Percentiles rank a stretch among this genome's conserved stretches.
Evolutionary conservation across 2,329 filamentous ascomycete genomes (phyloP).

Genomic region (Neocucurbitaria cava): DNA sequence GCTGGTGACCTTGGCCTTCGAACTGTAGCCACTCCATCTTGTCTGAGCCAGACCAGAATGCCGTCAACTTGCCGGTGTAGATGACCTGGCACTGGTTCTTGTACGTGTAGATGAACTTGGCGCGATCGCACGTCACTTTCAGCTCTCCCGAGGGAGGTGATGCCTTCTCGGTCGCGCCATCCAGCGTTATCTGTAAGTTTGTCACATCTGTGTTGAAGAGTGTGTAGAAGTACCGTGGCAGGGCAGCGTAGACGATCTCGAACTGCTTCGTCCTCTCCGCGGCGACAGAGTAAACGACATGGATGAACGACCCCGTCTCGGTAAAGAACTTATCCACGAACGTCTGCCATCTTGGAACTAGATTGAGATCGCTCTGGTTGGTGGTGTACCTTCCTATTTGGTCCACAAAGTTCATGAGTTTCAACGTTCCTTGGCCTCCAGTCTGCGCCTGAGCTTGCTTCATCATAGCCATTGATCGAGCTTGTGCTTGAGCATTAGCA

Average conservation of each 20-base stretch:
- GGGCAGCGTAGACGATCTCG: slow-evolving; percentile 80
- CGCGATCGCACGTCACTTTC: slow-evolving; percentile 76
- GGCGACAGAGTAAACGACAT: slow-evolving; percentile 65
- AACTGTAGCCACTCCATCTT: slow-evolving; percentile 89
- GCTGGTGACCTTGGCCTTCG: slow-evolving; percentile 75
- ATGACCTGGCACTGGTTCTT: slow-evolving; percentile 81
- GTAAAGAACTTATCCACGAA: slow-evolving; percentile 88
- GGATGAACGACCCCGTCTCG: slow-evolving; percentile 75
- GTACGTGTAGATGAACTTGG: slow-evolving; percentile 90
- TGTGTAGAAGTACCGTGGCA: slow-evolving; percentile 88
- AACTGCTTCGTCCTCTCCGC: slow-evolving; percentile 76
- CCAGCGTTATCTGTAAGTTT: slow-evolving; percentile 84
- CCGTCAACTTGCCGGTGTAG: slow-evolving; percentile 76
- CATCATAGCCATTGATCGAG: slow-evolving; percentile 40
- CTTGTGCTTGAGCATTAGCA: slow-evolving; percentile 24
- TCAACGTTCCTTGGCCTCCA: slow-evolving; percentile 54
- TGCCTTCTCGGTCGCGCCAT: slow-evolving; percentile 66
- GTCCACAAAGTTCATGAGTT: slow-evolving; percentile 64
- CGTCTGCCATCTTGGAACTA: slow-evolving; percentile 74
- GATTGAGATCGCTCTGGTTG: slow-evolving; percentile 59
- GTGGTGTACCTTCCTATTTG: slow-evolving; percentile 62
- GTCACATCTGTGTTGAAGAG: slow-evolving; percentile 84
- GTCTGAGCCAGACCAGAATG: slow-evolving; percentile 77
- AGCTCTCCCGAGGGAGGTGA: slow-evolving; percentile 71
- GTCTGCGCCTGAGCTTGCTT: slow-evolving; percentile 31